Evolutionary conservation across 2,329 filamentous ascomycete species (phyloP).

Genomic region (Alternaria alternata): DNA sequence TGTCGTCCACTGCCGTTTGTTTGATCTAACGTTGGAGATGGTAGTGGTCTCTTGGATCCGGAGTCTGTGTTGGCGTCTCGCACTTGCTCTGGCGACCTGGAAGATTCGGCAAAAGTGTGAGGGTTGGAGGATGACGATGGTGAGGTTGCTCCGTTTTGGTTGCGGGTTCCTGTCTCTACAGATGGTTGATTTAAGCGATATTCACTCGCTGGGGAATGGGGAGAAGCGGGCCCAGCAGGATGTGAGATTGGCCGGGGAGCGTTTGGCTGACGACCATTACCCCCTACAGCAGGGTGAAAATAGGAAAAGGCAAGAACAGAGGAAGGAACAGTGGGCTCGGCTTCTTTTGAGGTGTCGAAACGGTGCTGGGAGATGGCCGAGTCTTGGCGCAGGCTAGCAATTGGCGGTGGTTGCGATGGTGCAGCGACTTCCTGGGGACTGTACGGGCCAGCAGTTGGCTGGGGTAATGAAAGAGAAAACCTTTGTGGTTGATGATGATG

Average conservation of each 20-base stretch:
- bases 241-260: conserved; percentile 13
- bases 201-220: conserved; percentile 13
- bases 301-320: conserved; percentile 23
- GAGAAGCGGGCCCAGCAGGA: conserved; percentile 15
- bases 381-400: conserved; percentile 28
- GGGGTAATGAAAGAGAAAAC: conserved; percentile 13
- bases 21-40: conserved; percentile 19
- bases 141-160: conserved; percentile 13
- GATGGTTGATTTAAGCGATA: conserved; percentile 12
- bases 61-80: conserved; percentile 16
- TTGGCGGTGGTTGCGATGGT: conserved; percentile 17
- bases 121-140: conserved; percentile 9
- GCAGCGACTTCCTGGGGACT: conserved; percentile 11
- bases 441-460: conserved; percentile 13
- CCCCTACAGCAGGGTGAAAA: conserved; percentile 7
- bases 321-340: conserved; percentile 17
- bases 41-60: conserved; percentile 12
- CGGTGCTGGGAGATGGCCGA: conserved; percentile 26
- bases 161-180: conserved; percentile 9
- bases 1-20: conserved; percentile 23
- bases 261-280: conserved; percentile 21
- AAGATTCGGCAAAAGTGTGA: conserved; percentile 5
- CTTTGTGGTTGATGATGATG: conserved; percentile 8
- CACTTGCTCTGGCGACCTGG: conserved; percentile 23
- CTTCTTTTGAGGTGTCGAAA: conserved; percentile 25